These are phyloP conservation scores for Fulvia fulva DNA, from an alignment of 2,329 filamentous ascomycete species.

Conservation along the genomic window DNA sequence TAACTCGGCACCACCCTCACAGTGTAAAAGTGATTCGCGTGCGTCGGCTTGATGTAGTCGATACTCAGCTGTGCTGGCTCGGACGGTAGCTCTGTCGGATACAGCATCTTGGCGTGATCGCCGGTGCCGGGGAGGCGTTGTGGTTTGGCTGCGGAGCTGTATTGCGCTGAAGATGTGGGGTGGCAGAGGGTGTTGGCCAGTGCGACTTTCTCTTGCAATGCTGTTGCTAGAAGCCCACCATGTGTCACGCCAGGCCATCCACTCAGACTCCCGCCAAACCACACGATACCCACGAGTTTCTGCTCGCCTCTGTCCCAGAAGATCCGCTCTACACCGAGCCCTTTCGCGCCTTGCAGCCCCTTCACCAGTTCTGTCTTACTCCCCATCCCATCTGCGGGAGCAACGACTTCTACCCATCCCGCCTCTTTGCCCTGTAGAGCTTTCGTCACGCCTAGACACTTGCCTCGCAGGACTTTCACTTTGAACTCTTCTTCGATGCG, in stretches of 20 bases:
- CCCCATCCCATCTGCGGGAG: slow-evolving; percentile 11
- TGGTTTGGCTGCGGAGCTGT: slow-evolving; percentile 25
- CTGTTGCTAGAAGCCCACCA: slow-evolving; percentile 64
- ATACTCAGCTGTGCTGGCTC: slow-evolving; percentile 45
- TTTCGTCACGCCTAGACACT: slow-evolving; percentile 37
- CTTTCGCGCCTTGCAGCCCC: slow-evolving; percentile 37
- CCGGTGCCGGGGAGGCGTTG: slow-evolving; percentile 32
- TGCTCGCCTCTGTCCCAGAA: slow-evolving; percentile 60
- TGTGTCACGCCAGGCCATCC: slow-evolving; percentile 72
- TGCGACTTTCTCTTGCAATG: slow-evolving; percentile 67
- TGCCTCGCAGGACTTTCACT: slow-evolving; percentile 45
- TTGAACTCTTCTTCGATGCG: slow-evolving; percentile 47
- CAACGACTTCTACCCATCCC: slow-evolving; percentile 33
- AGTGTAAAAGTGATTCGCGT: slow-evolving; percentile 61
- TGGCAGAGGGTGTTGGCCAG: slow-evolving; percentile 56
- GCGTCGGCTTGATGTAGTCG: slow-evolving; percentile 59
- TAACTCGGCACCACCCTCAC: slow-evolving; percentile 47
- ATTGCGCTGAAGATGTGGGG: slow-evolving; percentile 5
- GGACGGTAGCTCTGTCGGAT: slow-evolving; percentile 7
- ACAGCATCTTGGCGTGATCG: slow-evolving; percentile 30
- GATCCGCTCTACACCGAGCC: slow-evolving; percentile 52
- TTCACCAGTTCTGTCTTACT: slow-evolving; percentile 3
- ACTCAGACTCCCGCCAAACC: slow-evolving; percentile 59
- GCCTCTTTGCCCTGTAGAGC: slow-evolving; percentile 29
- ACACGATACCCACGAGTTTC: slow-evolving; percentile 61